Conservation (phyloP, 306 rosid genomes). For the Cucurbita argyrosperma region DNA sequence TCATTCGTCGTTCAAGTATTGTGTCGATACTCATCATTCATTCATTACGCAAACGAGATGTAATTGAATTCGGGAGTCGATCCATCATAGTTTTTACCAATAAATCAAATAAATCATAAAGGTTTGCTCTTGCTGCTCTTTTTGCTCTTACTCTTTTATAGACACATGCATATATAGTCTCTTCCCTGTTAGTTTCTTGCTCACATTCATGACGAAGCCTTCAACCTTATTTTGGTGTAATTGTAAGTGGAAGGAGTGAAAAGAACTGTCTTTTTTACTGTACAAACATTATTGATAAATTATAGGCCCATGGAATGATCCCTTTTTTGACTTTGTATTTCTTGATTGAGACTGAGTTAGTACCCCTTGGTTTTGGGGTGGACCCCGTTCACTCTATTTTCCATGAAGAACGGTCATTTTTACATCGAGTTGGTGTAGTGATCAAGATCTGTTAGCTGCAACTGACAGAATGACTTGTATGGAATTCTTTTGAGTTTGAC, state of each 20-base stretch:
- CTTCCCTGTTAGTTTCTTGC: background rate
- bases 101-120: conserved; percentile 2
- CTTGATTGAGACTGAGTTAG: background rate
- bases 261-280: background rate
- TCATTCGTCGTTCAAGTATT: background rate
- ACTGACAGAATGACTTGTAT: too few relatives aligned
- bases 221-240: background rate
- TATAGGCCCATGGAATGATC: background rate
- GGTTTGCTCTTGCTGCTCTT: background rate
- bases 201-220: background rate
- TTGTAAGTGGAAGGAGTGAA: background rate
- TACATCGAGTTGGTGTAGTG: too few relatives aligned
- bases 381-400: too few relatives aligned
- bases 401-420: too few relatives aligned
- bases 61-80: background rate
- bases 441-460: too few relatives aligned
- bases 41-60: conserved; percentile 10
- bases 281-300: background rate
- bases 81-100: background rate
- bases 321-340: background rate
- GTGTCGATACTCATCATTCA: conserved; percentile 14
- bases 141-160: background rate
- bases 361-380: too few relatives aligned
- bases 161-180: background rate
- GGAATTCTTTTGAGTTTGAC: too few relatives aligned